Conservation (phyloP, 2,329 filamentous ascomycete genomes). For the Stagonosporopsis rhizophila region DNA sequence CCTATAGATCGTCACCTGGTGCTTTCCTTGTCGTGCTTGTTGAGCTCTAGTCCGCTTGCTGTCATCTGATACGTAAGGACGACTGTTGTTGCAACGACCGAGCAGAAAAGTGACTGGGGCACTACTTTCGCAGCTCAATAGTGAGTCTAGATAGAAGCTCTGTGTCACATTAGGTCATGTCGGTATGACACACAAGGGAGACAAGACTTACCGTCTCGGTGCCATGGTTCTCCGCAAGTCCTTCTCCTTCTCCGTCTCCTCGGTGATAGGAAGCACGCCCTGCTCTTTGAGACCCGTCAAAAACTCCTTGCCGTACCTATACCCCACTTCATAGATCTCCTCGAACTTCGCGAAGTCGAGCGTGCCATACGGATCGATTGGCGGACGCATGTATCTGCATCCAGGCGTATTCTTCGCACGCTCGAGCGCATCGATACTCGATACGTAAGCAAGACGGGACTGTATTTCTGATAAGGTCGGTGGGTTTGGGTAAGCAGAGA, state of each 20-base stretch:
- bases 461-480: conserved; percentile 96
- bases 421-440: conserved; percentile 91
- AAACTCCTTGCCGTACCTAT: conserved; percentile 83
- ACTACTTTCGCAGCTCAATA: not conserved
- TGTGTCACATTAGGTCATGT: conserved; percentile 3
- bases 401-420: conserved; percentile 89
- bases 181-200: not conserved
- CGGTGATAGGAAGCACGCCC: conserved; percentile 70
- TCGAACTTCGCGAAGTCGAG: conserved; percentile 98
- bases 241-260: conserved; percentile 59
- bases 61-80: not conserved
- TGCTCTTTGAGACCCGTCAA: conserved; percentile 78
- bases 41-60: not conserved
- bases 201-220: conserved; percentile 32
- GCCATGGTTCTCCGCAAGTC: conserved; percentile 61
- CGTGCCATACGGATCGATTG: conserved; percentile 91
- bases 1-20: too few relatives aligned
- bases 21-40: too few relatives aligned
- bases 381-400: conserved; percentile 95
- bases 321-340: conserved; percentile 91
- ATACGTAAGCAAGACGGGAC: conserved; percentile 91
- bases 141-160: conserved; percentile 9
- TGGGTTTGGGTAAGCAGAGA: conserved; percentile 86
- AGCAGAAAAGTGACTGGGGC: not conserved
- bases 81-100: not conserved